A percentile compares a stretch with the other conserved stretches of the same genome.
These are phyloP conservation scores for Neobulgaria alba DNA, from an alignment of 2,329 filamentous ascomycete genomes.

Conservation along the genomic window DNA sequence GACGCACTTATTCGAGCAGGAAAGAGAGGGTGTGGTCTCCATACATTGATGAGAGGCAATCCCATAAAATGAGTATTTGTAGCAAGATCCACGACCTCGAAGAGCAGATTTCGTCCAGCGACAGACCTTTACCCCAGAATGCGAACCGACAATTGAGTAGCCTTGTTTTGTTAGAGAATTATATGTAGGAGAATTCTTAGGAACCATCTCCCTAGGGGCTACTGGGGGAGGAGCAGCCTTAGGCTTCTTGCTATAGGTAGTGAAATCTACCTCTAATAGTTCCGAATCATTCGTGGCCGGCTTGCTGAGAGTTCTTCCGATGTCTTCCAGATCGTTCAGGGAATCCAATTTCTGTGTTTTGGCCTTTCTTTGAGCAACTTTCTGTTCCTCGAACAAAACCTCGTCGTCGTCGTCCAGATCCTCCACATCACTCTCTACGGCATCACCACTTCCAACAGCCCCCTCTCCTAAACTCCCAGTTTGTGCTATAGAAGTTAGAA, in stretches of 20 bases:
- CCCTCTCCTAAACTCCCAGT: conserved; percentile 53
- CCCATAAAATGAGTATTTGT: conserved; percentile 96
- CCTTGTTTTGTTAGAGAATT: conserved; percentile 89
- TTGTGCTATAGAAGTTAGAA: conserved; percentile 54
- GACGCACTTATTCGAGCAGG: conserved; percentile 96
- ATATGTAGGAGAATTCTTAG: conserved; percentile 81
- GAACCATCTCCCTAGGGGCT: conserved; percentile 81
- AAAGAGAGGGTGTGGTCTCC: conserved; percentile 93
- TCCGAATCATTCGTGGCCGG: conserved; percentile 28
- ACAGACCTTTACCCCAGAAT: conserved; percentile 95
- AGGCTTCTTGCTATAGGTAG: conserved; percentile 52
- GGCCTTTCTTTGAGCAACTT: conserved; percentile 32
- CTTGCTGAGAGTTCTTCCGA: conserved; percentile 56
- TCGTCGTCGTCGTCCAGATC: conserved; percentile 51
- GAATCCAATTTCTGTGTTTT: conserved; percentile 37
- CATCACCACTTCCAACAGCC: conserved; percentile 72
- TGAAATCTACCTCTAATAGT: conserved; percentile 78
- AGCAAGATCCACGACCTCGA: conserved; percentile 87
- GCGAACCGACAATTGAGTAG: conserved; percentile 88
- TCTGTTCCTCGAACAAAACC: conserved; percentile 39
- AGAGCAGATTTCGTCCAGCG: conserved; percentile 97
- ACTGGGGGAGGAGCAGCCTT: conserved; percentile 33
- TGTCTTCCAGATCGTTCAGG: conserved; percentile 77
- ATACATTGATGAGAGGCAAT: conserved; percentile 96
- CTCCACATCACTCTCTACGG: conserved; percentile 78